phyloP scores from a whole-genome alignment of 78 protist species.

The Thecamonas trahens region DNA sequence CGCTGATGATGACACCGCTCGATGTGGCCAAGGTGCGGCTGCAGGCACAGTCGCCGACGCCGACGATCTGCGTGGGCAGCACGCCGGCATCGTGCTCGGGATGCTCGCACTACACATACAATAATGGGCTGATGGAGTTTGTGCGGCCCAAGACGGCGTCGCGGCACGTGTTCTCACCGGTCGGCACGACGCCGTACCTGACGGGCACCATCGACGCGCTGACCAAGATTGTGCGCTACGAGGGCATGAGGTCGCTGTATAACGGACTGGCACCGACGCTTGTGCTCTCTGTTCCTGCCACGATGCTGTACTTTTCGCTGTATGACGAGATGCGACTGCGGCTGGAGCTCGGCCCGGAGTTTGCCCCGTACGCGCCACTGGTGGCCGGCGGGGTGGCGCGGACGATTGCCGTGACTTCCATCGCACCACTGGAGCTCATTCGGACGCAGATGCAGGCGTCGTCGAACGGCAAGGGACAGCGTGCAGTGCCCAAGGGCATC shows the following conservation, averaged over 20 bases:
- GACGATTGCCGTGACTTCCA: not conserved
- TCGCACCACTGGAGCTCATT: conserved; percentile 29
- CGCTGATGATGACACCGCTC: conserved; percentile 13
- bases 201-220: not conserved
- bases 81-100: not conserved
- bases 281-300: conserved; percentile 16
- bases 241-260: conserved; percentile 33
- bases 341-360: not conserved
- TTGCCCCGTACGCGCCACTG: not conserved
- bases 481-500: not conserved
- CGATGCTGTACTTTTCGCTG: conserved; percentile 16
- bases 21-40: conserved; percentile 27
- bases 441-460: conserved; percentile 28
- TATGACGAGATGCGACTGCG: conserved; percentile 5
- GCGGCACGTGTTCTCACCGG: not conserved
- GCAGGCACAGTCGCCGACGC: not conserved
- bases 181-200: not conserved
- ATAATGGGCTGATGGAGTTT: conserved; percentile 11
- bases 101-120: not conserved
- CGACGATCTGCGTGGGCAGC: not conserved
- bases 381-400: conserved; percentile 19
- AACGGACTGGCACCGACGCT: conserved; percentile 34
- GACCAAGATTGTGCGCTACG: not conserved
- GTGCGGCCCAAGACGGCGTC: not conserved
- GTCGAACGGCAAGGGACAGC: not conserved